Base-by-base conservation (phyloP, 192 early-diverging fungal genomes). In the Mortierella hygrophila region DNA sequence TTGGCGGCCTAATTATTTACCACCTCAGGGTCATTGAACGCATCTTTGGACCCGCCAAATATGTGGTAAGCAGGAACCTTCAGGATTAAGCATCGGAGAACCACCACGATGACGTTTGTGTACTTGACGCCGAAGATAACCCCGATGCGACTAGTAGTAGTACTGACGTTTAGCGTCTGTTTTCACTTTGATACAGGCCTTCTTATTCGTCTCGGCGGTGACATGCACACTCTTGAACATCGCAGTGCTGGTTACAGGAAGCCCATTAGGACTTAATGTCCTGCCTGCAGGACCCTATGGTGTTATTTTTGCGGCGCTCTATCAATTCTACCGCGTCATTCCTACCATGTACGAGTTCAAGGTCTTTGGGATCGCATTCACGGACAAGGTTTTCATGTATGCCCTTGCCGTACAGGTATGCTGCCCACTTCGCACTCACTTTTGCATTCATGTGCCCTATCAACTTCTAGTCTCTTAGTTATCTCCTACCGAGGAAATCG, bases 21-120 rank as follows among this genome's bases (percentile, higher is more conserved):
- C 83, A 92, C 44, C 83, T 94, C 75, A 78, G 91, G 41, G 82
- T 90, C 26, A 89, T 94, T 72, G 94, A 94, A 75, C 91, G 92
- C 35, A 91, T 91, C 29, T 94, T 90, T 87, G 93, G 94, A 41
- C 89, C 88, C 44, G 77, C 89, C 26, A 94, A 94, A 87, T 94
- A 93, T 82, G 89, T 84, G 49, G 93, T 92, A 92, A 70, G 41
- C 68, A 35, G n/a, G 21, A 29, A 15, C 60, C 8, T 63, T 65
- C 29, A 65, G 60, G 60, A 65, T 10, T 4, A 65, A 13, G 60
- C 60, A 32, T 65, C 13, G 60, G 29, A 32, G 60, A 65, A 35
- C 26, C 3, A 23, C 60, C 60, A 65, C 15, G 60, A 65, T 65
- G 60, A 65, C 60, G 26, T 35, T 35, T 65, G 2, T 52, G 15